Evolutionary conservation across 208 protist genomes (phyloP), one percentile per base, ranked within the genome.

Genomic region (Leishmania lainsoni): DNA sequence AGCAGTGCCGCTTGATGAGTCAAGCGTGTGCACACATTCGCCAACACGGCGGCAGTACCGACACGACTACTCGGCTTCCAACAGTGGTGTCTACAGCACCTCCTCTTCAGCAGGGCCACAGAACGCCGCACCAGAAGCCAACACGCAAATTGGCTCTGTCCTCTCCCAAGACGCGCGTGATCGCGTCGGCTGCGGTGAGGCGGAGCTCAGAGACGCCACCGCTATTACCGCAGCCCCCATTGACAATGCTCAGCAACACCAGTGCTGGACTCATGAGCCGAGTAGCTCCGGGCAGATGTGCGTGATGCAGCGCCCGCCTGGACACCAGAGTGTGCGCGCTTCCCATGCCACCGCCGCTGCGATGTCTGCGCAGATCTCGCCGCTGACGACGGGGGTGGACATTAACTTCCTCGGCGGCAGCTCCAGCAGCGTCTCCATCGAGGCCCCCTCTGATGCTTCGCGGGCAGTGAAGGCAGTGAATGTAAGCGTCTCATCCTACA

Each of bases 11-110:
- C 51, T 42, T 39, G 72, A 29, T 48, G 51, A 58, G 51, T 29
- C 72, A 20, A 9, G 12, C 51, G 52, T 48, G n/a, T 17, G 1
- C 6, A 61, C 8, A 26, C 10, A 4, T 39, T 56, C 48, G n/a
- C 45, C 45, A 56, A 9, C n/a, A 1, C 51, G 29, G 4, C 72
- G 26, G 52, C 72, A 1, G 72, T n/a, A 66, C 56, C 80, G 69
- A 51, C 76, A 80, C 69, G 70, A 59, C 51, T 73, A 72, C 22
- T 52, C 75, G 39, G 29, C 63, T 26, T 35, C 54, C 29, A 52
- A 42, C 32, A 65, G 61, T 42, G 45, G 70, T 39, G 8, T 51
- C 65, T 56, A 48, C 72, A 9, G 59, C 10, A 39, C n/a, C 52
- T 54, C 71, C 5, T 59, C 66, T 32, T 9, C 56, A 12, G 56